Percentiles rank a stretch among this genome's conserved stretches.
Evolutionary conservation across 2,329 filamentous ascomycete genomes (phyloP).

Genomic region (Cladosporium cucumerinum): DNA sequence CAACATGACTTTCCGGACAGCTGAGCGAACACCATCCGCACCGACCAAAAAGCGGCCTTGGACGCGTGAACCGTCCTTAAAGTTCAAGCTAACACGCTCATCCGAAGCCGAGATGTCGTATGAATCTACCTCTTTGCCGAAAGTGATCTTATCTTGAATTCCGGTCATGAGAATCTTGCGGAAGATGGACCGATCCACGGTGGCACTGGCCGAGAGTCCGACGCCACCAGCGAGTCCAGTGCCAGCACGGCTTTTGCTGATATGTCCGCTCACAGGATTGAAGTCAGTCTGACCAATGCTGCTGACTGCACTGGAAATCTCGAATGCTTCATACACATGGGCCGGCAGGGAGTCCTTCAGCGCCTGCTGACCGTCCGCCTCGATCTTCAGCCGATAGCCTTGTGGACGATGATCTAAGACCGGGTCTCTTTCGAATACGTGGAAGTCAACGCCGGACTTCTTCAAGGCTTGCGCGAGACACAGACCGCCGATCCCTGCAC

Average conservation of each 20-base stretch:
- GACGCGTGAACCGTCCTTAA: constrained; percentile 20
- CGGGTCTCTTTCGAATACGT: constrained; percentile 24
- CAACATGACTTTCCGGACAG: constrained; percentile 23
- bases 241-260: constrained; percentile 22
- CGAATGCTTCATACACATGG: constrained; percentile 21
- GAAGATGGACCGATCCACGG: constrained; percentile 24
- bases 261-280: constrained; percentile 22
- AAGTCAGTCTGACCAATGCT: constrained; percentile 23
- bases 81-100: constrained; percentile 17
- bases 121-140: constrained; percentile 21
- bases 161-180: constrained; percentile 22
- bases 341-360: constrained; percentile 21
- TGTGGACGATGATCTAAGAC: constrained; percentile 22
- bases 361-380: constrained; percentile 23
- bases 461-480: background rate
- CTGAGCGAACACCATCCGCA: constrained; percentile 26
- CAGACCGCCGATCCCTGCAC: background rate
- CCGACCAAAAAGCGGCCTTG: constrained; percentile 23
- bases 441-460: background rate
- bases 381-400: constrained; percentile 25
- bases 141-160: constrained; percentile 22
- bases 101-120: constrained; percentile 17
- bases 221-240: constrained; percentile 19
- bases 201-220: constrained; percentile 20
- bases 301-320: constrained; percentile 21